Percentiles rank a stretch among this genome's conserved stretches.
Conservation (phyloP, 2,329 filamentous ascomycete genomes). For the Fusarium pseudoanthophilum region DNA sequence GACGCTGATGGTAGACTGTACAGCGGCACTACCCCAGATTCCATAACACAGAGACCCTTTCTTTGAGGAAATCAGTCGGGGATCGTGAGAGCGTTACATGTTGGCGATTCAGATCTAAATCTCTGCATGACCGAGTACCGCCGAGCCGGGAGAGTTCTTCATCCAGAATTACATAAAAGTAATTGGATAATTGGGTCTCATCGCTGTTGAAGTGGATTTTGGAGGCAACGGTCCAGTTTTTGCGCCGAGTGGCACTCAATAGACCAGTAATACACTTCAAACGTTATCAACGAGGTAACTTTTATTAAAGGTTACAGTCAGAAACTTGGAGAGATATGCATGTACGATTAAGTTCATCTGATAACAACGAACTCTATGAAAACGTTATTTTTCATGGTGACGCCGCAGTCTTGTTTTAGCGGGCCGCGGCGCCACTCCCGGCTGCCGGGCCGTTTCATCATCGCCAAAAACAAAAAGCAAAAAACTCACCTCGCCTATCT, state of each 20-base stretch:
- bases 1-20: background rate
- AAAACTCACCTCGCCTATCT: background rate
- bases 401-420: background rate
- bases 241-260: background rate
- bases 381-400: background rate
- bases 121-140: conserved; percentile 5
- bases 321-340: background rate
- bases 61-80: rapidly evolving
- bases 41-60: background rate
- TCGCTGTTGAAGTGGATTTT: background rate
- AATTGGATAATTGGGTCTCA: conserved; percentile 11
- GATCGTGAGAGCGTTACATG: too few relatives aligned
- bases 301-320: background rate
- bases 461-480: background rate
- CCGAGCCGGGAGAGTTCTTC: conserved; percentile 6
- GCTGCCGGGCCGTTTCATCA: background rate
- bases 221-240: background rate
- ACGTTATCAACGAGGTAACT: background rate
- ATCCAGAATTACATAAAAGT: conserved; percentile 14
- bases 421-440: background rate
- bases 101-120: background rate
- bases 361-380: background rate
- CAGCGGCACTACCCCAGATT: background rate
- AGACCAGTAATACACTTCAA: background rate
- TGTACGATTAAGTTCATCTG: background rate